Percentiles rank a stretch among this genome's conserved stretches.
These are phyloP conservation scores for Pelagomonas calceolata DNA, from an alignment of 108 stramenopile genomes.

Conservation along the genomic window DNA sequence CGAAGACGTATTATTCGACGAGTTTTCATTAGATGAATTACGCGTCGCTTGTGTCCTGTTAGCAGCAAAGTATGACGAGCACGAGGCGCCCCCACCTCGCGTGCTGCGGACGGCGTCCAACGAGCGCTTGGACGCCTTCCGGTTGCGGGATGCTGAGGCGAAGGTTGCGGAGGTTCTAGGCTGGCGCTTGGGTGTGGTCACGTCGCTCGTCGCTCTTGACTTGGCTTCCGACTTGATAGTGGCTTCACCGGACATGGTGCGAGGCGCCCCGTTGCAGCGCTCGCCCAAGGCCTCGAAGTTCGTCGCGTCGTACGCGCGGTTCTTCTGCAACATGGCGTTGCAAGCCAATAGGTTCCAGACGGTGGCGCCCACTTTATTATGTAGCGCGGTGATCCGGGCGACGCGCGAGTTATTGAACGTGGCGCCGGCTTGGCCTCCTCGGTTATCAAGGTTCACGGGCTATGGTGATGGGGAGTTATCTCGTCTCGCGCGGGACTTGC, in stretches of 20 bases:
- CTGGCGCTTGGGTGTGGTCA: slow-evolving; percentile 22
- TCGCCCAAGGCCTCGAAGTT: slow-evolving; percentile 67
- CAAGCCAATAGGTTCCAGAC: slow-evolving; percentile 82
- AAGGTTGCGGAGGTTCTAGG: not conserved
- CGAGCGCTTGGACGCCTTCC: slow-evolving; percentile 2
- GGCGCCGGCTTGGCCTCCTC: slow-evolving; percentile 63
- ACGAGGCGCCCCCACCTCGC: slow-evolving; percentile 32
- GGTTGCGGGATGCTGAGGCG: not conserved
- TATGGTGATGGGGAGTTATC: slow-evolving; percentile 50
- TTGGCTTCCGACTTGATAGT: slow-evolving; percentile 3
- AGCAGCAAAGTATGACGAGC: slow-evolving; percentile 31
- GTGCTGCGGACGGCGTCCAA: slow-evolving; percentile 13
- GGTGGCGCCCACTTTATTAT: slow-evolving; percentile 66
- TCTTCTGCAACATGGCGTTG: slow-evolving; percentile 81
- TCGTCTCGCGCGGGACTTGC: slow-evolving; percentile 73
- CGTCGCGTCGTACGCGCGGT: slow-evolving; percentile 81
- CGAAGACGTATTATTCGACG: not conserved
- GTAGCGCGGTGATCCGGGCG: slow-evolving; percentile 66
- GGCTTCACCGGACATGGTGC: too few relatives aligned
- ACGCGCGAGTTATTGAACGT: slow-evolving; percentile 67
- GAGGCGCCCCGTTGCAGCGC: too few relatives aligned
- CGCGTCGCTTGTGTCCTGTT: slow-evolving; percentile 13
- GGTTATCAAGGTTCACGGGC: slow-evolving; percentile 57
- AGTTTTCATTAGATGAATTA: not conserved
- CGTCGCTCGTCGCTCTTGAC: slow-evolving; percentile 22